A percentile compares a stretch with the other conserved stretches of the same genome.
phyloP scores from a whole-genome alignment of 441 rosid genomes.

The Erodium moschatum region DNA sequence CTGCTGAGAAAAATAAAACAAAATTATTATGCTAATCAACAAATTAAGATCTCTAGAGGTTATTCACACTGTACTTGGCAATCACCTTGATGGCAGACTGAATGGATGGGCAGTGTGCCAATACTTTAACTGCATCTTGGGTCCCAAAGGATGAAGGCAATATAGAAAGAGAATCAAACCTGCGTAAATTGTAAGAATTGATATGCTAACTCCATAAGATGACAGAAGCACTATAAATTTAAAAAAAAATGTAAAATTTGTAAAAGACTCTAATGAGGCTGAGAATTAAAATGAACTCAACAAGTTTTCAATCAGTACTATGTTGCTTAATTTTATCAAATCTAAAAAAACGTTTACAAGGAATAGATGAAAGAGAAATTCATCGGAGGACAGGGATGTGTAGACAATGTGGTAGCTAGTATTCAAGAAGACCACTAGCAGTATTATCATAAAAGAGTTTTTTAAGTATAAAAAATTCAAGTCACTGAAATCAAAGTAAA shows the following conservation, averaged over 20 bases:
- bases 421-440: neutral
- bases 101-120: constrained; percentile 68
- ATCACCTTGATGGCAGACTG: constrained; percentile 69
- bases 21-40: constrained; percentile 17
- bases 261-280: neutral
- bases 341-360: neutral
- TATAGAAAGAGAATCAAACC: constrained; percentile 85
- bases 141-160: constrained; percentile 59
- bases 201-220: neutral
- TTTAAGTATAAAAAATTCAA: neutral
- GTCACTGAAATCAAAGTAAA: neutral
- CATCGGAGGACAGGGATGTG: neutral
- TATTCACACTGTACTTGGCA: constrained; percentile 12
- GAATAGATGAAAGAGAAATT: constrained; percentile 7
- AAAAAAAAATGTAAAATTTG: neutral
- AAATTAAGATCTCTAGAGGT: constrained; percentile 7
- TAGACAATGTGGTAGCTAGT: constrained; percentile 5
- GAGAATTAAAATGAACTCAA: neutral
- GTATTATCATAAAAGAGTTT: constrained; percentile 1
- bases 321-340: neutral
- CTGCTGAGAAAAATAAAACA: constrained; percentile 36
- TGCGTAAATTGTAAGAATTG: constrained; percentile 28
- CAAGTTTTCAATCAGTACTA: neutral
- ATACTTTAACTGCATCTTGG: constrained; percentile 69
- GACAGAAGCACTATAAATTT: neutral